Evolutionary conservation across 176 grass and related monocot genomes (phyloP).

Genomic region (Tillandsia fasciculata): DNA sequence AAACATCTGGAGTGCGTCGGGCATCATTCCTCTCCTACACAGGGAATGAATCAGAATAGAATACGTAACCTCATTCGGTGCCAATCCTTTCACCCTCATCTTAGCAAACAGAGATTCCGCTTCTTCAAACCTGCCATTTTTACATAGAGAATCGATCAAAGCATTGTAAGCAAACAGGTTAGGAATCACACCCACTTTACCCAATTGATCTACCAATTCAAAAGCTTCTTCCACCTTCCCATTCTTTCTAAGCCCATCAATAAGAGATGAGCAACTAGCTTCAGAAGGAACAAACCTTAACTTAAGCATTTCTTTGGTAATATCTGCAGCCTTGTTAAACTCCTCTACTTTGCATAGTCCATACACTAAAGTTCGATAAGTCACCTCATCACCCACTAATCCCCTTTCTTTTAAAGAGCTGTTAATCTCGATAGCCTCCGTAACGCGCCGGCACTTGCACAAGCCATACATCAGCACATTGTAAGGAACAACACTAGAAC

Average conservation of each 20-base stretch:
- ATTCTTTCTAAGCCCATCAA: constrained; percentile 43
- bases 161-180: constrained; percentile 68
- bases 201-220: constrained; percentile 38
- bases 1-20: constrained; percentile 42
- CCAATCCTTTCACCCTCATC: constrained; percentile 36
- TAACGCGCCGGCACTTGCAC: constrained; percentile 35
- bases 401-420: constrained; percentile 29
- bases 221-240: constrained; percentile 42
- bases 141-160: constrained; percentile 60
- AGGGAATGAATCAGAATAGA: constrained; percentile 69
- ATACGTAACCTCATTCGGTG: constrained; percentile 76
- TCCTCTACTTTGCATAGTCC: constrained; percentile 40
- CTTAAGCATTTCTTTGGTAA: constrained; percentile 37
- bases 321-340: constrained; percentile 36
- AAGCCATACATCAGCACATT: constrained; percentile 72
- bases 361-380: constrained; percentile 51
- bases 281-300: constrained; percentile 41
- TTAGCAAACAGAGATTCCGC: constrained; percentile 62
- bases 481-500: constrained; percentile 43
- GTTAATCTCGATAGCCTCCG: constrained; percentile 46
- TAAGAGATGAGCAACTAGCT: constrained; percentile 41
- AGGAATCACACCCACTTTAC: constrained; percentile 44
- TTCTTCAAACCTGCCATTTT: constrained; percentile 42
- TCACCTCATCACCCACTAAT: constrained; percentile 45
- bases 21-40: constrained; percentile 63